Conservation (phyloP, 306 rosid species). For the Vachellia pachyceras region DNA sequence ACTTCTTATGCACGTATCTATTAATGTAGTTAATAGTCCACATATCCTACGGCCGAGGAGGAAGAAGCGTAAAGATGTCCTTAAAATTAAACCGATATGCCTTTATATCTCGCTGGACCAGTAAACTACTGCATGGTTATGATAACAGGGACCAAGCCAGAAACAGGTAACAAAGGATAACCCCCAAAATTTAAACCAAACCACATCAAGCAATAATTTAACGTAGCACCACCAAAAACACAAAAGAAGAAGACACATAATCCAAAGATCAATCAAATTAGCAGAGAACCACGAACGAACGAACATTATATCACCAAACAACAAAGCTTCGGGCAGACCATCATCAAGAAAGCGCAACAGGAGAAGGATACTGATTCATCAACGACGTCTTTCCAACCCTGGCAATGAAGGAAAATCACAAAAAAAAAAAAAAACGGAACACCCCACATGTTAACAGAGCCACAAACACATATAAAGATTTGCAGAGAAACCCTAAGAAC, state of each 20-base stretch:
- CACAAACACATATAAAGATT: neutral
- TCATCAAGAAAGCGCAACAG: conserved; percentile 3
- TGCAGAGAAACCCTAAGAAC: conserved; percentile 45
- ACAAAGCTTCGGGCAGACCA: neutral
- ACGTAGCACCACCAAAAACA: neutral
- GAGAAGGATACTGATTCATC: conserved; percentile 92
- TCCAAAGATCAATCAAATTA: neutral
- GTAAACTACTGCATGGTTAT: neutral
- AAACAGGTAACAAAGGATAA: neutral
- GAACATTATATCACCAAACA: neutral
- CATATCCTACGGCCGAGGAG: conserved; percentile 2
- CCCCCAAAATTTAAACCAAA: neutral
- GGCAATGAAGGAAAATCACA: conserved; percentile 21
- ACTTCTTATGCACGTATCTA: conserved; percentile 93
- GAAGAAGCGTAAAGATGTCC: conserved; percentile 3
- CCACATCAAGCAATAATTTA: conserved; percentile 2
- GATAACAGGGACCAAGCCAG: neutral
- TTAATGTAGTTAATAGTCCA: conserved; percentile 48
- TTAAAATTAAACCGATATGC: conserved; percentile 3
- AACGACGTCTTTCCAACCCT: conserved; percentile 96
- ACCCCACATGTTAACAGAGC: neutral
- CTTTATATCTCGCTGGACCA: neutral
- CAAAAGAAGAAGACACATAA: neutral
- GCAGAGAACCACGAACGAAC: neutral
- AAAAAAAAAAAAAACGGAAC: neutral